phyloP scores from a whole-genome alignment of 2,329 filamentous ascomycete genomes.

The Albifimbria verrucaria region DNA sequence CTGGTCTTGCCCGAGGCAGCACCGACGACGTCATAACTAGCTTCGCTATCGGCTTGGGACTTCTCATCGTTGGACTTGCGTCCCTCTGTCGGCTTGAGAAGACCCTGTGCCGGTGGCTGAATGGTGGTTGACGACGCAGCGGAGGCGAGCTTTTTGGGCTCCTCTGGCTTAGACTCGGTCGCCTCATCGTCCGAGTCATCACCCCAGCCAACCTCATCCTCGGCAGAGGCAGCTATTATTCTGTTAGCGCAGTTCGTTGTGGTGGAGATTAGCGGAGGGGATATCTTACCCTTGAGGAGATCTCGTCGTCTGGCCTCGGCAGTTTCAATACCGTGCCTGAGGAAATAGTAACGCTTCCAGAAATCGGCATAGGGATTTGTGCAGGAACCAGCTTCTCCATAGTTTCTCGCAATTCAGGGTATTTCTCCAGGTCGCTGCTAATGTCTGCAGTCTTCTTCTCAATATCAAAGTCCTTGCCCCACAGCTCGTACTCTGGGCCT shows the following conservation, averaged over 20 bases:
- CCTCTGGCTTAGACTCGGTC: constrained; percentile 9
- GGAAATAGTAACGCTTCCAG: constrained; percentile 94
- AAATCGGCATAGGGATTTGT: constrained; percentile 81
- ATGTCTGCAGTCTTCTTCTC: constrained; percentile 85
- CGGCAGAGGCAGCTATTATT: constrained; percentile 58
- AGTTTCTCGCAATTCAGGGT: constrained; percentile 76
- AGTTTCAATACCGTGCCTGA: constrained; percentile 87
- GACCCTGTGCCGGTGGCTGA: constrained; percentile 42
- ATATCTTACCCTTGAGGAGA: constrained; percentile 74
- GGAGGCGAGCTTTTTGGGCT: constrained; percentile 43
- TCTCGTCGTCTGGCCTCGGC: constrained; percentile 87
- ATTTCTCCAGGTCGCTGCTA: constrained; percentile 76
- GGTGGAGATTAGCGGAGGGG: constrained; percentile 5
- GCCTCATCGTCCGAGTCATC: constrained; percentile 42
- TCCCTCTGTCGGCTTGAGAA: constrained; percentile 61
- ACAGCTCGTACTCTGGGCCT: constrained; percentile 69
- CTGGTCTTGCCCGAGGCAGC: constrained; percentile 73
- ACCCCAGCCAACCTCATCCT: constrained; percentile 69
- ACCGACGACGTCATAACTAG: constrained; percentile 91
- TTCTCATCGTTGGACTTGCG: constrained; percentile 83
- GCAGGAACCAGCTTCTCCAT: constrained; percentile 98
- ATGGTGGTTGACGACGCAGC: constrained; percentile 59
- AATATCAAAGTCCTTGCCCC: constrained; percentile 72
- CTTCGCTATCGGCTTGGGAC: constrained; percentile 88
- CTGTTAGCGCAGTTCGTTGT: constrained; percentile 4